Conservation (phyloP, 2,329 filamentous ascomycete genomes). For the Aspergillus ruber region DNA sequence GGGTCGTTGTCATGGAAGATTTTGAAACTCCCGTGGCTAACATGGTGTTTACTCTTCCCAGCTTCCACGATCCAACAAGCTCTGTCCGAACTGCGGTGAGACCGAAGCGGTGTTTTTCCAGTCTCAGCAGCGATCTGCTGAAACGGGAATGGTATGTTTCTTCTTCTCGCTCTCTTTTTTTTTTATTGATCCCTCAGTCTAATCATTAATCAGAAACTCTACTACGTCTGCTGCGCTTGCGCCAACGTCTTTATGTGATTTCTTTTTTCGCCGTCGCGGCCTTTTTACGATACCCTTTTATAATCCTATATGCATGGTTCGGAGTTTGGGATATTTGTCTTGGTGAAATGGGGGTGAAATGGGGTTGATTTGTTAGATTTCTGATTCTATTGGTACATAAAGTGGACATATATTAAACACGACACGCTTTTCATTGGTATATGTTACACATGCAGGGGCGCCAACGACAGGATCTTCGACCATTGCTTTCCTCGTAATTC, state of each 20-base stretch:
- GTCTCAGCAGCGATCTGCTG: conserved; percentile 91
- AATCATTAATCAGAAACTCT: conserved; percentile 62
- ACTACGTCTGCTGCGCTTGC: conserved; percentile 91
- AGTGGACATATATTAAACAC: conserved; percentile 17
- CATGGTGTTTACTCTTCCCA: conserved; percentile 33
- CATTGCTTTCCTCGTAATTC: conserved; percentile 90
- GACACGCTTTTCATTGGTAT: conserved; percentile 27
- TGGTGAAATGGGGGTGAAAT: conserved; percentile 5
- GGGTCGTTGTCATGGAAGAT: conserved; percentile 7
- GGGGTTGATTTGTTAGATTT: conserved; percentile 4
- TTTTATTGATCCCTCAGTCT: not conserved
- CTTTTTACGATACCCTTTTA: conserved; percentile 25
- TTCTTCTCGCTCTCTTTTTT: conserved; percentile 7
- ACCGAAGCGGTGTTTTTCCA: conserved; percentile 97
- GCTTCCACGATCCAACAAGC: conserved; percentile 84
- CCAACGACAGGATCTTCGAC: conserved; percentile 97
- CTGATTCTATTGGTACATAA: conserved; percentile 24
- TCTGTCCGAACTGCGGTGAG: conserved; percentile 77
- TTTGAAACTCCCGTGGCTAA: conserved; percentile 27
- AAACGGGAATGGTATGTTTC: conserved; percentile 91
- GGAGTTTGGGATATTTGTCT: conserved; percentile 8
- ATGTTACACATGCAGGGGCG: conserved; percentile 68
- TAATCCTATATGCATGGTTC: conserved; percentile 9
- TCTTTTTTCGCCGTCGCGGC: conserved; percentile 14
- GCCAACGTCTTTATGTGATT: conserved; percentile 67